Percentiles rank a stretch among this genome's conserved stretches.
Evolutionary conservation across 305 asterid genomes (phyloP).

Genomic region (Rubia peregrina): DNA sequence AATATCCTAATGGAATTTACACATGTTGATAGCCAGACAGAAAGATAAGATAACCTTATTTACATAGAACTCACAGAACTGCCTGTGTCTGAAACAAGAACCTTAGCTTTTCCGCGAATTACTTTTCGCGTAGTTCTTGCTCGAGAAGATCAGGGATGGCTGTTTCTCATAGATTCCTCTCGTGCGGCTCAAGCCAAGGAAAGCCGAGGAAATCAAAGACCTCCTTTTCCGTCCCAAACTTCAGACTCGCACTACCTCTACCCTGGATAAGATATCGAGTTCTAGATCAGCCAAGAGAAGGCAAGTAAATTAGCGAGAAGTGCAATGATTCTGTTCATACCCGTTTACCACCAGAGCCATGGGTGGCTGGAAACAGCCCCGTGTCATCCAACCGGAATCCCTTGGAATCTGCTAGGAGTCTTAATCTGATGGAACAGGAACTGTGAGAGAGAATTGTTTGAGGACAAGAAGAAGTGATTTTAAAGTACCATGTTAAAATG

Average conservation of each 20-base stretch:
- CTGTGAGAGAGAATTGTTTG: not conserved
- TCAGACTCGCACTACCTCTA: slow-evolving; percentile 70
- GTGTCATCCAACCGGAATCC: slow-evolving; percentile 91
- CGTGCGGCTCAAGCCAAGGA: slow-evolving; percentile 72
- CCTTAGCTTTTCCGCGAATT: not conserved
- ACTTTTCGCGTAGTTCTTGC: not conserved
- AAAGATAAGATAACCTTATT: not conserved
- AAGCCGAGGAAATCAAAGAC: slow-evolving; percentile 89
- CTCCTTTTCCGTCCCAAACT: slow-evolving; percentile 69
- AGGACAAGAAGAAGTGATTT: not conserved
- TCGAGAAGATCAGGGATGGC: not conserved
- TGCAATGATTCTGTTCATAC: slow-evolving; percentile 26
- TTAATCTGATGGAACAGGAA: slow-evolving; percentile 38
- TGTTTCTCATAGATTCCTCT: slow-evolving; percentile 57
- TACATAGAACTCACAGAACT: not conserved
- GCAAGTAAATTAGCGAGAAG: not conserved
- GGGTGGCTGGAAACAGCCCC: slow-evolving; percentile 82
- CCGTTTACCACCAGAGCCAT: slow-evolving; percentile 55
- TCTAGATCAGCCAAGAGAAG: slow-evolving; percentile 3
- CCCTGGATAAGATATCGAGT: slow-evolving; percentile 36
- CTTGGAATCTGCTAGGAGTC: slow-evolving; percentile 80
- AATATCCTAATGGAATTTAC: too few species aligned
- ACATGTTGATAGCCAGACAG: too few species aligned
- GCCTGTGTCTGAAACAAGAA: not conserved
- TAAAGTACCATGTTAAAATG: slow-evolving; percentile 10